phyloP scores from a whole-genome alignment of 305 asterid genomes.

The Euphrasia arctica region DNA sequence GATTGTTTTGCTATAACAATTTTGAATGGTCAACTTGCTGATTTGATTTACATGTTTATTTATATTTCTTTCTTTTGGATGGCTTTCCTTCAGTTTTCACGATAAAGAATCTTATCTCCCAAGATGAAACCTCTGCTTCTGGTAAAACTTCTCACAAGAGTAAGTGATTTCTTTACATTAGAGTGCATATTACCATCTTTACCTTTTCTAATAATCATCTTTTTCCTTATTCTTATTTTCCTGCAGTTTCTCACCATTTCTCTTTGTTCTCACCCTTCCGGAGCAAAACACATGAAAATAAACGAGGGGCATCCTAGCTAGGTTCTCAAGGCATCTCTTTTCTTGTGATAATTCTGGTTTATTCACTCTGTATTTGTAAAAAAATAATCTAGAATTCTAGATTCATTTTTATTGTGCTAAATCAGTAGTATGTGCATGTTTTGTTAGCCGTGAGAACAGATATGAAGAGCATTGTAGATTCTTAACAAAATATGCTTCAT shows the following conservation, averaged over 20 bases:
- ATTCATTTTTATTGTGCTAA: neutral
- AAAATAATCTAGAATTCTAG: neutral
- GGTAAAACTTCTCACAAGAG: conserved; percentile 53
- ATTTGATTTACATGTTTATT: neutral
- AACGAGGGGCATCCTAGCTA: conserved; percentile 33
- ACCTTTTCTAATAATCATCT: conserved; percentile 2
- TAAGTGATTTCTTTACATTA: conserved; percentile 32
- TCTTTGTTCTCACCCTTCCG: conserved; percentile 57
- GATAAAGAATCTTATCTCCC: conserved; percentile 58
- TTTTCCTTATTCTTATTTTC: neutral
- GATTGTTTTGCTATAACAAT: neutral
- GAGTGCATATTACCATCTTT: conserved; percentile 11
- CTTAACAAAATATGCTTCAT: neutral
- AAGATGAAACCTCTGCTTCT: conserved; percentile 45
- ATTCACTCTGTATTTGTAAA: neutral
- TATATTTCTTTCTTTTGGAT: neutral
- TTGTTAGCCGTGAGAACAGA: neutral
- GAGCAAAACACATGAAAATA: conserved; percentile 57
- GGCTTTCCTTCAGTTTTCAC: conserved; percentile 43
- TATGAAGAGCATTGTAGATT: conserved; percentile 17
- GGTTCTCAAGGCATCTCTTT: conserved; percentile 9
- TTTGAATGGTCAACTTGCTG: conserved; percentile 15
- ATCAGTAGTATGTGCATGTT: neutral
- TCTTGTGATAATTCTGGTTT: neutral
- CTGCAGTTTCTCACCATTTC: conserved; percentile 57